Percentiles rank a stretch among this genome's conserved stretches.
Conservation (phyloP, 257 asterid genomes). For the Penstemon barbatus region DNA sequence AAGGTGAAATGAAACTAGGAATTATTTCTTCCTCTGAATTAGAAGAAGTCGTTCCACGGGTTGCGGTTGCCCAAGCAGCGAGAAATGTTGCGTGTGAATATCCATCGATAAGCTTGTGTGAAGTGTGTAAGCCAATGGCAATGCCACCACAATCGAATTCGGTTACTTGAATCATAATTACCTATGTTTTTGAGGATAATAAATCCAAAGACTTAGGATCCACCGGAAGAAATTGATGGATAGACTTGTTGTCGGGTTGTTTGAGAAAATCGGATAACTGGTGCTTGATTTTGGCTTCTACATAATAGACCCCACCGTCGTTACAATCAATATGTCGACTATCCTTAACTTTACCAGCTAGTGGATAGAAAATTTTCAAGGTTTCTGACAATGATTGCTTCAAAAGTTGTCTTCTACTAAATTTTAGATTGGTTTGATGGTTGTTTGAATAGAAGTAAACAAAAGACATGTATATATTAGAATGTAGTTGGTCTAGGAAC, state of each 20-base stretch:
- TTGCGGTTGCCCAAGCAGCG: background rate
- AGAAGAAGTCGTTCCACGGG: background rate
- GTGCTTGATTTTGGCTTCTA: constrained; percentile 1
- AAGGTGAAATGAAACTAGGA: constrained; percentile 1
- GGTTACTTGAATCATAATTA: background rate
- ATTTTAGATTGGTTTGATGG: too few relatives aligned
- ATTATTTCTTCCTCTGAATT: background rate
- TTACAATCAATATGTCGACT: constrained; percentile 10
- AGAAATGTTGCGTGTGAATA: background rate
- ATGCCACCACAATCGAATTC: constrained; percentile 11
- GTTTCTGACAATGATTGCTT: too few relatives aligned
- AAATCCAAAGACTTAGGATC: background rate
- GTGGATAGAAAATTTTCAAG: too few relatives aligned
- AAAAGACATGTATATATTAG: too few relatives aligned
- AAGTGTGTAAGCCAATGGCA: constrained; percentile 8
- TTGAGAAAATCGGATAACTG: background rate
- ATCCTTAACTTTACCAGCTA: too few relatives aligned
- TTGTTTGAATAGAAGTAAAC: too few relatives aligned
- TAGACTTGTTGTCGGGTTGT: background rate
- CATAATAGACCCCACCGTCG: constrained; percentile 18
- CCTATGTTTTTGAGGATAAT: too few relatives aligned
- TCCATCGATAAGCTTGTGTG: constrained; percentile 21
- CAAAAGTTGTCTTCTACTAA: too few relatives aligned
- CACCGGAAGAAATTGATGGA: background rate
- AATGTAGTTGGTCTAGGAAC: too few relatives aligned